Conservation (phyloP, 2,329 filamentous ascomycete species). For the Fusarium oxysporum region DNA sequence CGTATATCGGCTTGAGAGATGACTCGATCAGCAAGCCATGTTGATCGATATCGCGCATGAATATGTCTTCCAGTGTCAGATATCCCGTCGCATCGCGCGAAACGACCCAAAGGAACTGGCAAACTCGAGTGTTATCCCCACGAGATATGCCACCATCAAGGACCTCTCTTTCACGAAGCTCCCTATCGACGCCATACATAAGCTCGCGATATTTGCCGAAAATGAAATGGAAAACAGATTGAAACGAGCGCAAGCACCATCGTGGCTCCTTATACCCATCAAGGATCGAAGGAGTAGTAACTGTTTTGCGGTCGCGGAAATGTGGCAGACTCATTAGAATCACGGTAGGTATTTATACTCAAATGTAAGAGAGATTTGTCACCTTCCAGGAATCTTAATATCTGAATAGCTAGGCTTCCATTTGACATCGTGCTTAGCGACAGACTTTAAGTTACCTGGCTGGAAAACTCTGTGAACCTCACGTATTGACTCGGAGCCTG, state of each 20-base stretch:
- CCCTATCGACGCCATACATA: not conserved
- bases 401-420: too few relatives aligned
- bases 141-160: not conserved
- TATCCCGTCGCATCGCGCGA: not conserved
- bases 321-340: too few relatives aligned
- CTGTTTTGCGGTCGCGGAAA: not conserved
- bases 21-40: not conserved
- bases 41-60: too few relatives aligned
- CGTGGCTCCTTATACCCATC: not conserved
- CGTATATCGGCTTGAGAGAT: too few relatives aligned
- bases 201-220: not conserved
- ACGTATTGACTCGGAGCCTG: not conserved
- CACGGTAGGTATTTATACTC: not conserved
- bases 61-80: fast-evolving
- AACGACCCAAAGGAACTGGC: not conserved
- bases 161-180: not conserved
- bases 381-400: not conserved
- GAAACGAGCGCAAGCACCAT: not conserved
- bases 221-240: not conserved
- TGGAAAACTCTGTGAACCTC: not conserved
- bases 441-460: not conserved
- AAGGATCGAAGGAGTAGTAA: not conserved
- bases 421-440: fast-evolving
- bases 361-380: not conserved
- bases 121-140: too few relatives aligned